Evolutionary conservation across 306 rosid species (phyloP).

Genomic region (Argentina anserina): DNA sequence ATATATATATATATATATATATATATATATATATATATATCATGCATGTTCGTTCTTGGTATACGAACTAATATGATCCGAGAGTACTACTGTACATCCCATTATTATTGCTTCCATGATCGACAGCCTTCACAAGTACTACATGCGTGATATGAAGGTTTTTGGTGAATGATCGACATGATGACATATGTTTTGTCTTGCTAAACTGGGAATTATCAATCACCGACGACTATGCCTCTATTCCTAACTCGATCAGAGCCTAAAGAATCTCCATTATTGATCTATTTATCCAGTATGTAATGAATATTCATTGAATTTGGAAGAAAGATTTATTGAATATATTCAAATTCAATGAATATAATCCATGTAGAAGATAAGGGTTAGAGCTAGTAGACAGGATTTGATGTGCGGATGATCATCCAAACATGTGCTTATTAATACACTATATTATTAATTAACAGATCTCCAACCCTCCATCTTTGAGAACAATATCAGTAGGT

Average conservation of each 20-base stretch:
- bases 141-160: background rate
- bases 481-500: background rate
- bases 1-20: no score
- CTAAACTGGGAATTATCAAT: background rate
- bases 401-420: no score
- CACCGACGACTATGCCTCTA: no score
- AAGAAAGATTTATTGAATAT: background rate
- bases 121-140: background rate
- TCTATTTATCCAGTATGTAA: background rate
- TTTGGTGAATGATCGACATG: background rate
- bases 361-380: no score
- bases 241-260: background rate
- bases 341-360: no score
- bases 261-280: background rate
- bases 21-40: no score
- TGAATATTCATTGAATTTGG: conserved; percentile 5
- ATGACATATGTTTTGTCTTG: background rate
- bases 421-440: no score
- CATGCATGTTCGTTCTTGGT: no score
- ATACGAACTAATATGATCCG: no score
- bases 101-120: background rate
- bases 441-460: no score
- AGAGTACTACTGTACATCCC: background rate
- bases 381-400: no score
- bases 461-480: background rate